Conservation (phyloP, 768 basidiomycete species). For the Rhodotorula taiwanensis region DNA sequence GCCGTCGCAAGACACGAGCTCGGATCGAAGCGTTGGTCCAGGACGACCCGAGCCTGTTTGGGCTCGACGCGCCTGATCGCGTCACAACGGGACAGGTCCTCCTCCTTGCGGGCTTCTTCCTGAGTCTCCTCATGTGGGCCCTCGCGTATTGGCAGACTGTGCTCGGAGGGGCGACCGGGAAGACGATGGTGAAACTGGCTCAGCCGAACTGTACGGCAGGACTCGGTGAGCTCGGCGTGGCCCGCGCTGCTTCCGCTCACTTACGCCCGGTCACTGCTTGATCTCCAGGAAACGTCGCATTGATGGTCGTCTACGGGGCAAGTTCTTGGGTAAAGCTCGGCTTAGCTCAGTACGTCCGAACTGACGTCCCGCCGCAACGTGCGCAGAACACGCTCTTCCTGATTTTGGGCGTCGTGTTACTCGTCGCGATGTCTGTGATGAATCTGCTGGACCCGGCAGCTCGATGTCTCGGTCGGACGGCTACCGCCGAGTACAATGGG, state of each 20-base stretch:
- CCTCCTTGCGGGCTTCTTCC: slow-evolving; percentile 1
- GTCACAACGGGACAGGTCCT: background rate
- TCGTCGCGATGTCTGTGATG: background rate
- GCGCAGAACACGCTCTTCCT: slow-evolving; percentile 17
- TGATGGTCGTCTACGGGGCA: background rate
- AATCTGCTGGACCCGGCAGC: background rate
- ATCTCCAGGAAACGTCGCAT: background rate
- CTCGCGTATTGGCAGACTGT: background rate
- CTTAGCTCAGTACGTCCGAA: too few species aligned
- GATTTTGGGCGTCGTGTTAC: slow-evolving; percentile 4
- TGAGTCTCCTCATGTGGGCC: slow-evolving; percentile 6
- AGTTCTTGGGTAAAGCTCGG: too few species aligned
- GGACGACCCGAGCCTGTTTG: slow-evolving; percentile 10
- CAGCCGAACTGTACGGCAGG: slow-evolving; percentile 19
- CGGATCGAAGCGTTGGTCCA: background rate
- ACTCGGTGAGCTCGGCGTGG: too few species aligned
- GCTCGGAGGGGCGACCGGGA: slow-evolving; percentile 6
- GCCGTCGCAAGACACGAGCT: background rate
- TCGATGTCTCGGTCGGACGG: background rate
- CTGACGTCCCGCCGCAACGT: too few species aligned
- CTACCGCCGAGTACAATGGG: slow-evolving; percentile 2
- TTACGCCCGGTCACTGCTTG: too few species aligned
- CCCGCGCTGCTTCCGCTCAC: too few species aligned
- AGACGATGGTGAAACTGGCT: slow-evolving; percentile 1
- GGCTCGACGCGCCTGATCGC: background rate